A percentile compares a stretch with the other conserved stretches of the same genome.
These are phyloP conservation scores for Lactarius vividus DNA, from an alignment of 768 basidiomycete genomes.

Conservation along the genomic window DNA sequence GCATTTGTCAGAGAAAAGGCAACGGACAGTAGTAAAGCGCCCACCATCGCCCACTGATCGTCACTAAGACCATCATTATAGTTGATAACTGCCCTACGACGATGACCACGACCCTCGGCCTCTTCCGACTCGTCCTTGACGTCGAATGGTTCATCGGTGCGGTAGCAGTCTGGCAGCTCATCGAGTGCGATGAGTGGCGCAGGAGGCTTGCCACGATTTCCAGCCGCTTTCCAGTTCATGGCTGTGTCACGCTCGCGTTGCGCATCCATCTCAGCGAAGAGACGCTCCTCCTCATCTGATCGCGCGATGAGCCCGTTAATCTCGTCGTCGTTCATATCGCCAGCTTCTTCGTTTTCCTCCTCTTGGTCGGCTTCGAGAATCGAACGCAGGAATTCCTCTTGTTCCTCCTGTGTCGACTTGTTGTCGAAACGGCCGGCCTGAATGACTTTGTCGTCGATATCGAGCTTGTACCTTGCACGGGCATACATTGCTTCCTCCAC, in stretches of 20 bases:
- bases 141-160: conserved; percentile 77
- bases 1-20: neutral
- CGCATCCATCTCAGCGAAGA: conserved; percentile 82
- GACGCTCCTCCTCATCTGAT: conserved; percentile 66
- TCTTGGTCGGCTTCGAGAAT: conserved; percentile 89
- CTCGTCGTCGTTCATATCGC: conserved; percentile 92
- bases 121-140: conserved; percentile 58
- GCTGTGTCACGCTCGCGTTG: conserved; percentile 68
- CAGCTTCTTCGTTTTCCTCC: conserved; percentile 85
- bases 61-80: conserved; percentile 95
- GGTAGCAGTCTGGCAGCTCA: conserved; percentile 92
- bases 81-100: conserved; percentile 78
- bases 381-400: conserved; percentile 91
- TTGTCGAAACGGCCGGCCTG: conserved; percentile 99
- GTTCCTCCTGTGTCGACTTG: conserved; percentile 96
- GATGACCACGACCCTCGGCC: conserved; percentile 79
- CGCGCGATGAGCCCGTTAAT: conserved; percentile 91
- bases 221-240: conserved; percentile 66
- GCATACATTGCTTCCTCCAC: conserved; percentile 98
- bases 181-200: conserved; percentile 76
- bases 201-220: conserved; percentile 77
- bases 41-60: conserved; percentile 86
- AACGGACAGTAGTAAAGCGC: conserved; percentile 28
- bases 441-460: conserved; percentile 99
- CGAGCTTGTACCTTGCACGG: conserved; percentile 91